Conservation (phyloP, 2,329 filamentous ascomycete genomes). For the Trichoderma lentiforme region DNA sequence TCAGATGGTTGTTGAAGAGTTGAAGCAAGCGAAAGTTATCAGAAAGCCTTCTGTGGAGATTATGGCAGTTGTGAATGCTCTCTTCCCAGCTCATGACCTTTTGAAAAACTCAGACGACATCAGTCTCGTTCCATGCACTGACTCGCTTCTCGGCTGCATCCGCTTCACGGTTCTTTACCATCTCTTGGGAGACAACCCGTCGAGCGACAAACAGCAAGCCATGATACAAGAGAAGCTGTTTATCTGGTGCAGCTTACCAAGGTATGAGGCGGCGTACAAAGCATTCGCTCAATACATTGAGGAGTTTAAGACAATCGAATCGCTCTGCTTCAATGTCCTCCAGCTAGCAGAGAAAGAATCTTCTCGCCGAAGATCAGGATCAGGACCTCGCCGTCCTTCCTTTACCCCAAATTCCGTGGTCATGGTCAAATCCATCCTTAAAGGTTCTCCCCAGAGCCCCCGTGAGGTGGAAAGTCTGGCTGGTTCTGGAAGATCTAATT, state of each 20-base stretch:
- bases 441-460: slow-evolving; percentile 14
- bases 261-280: slow-evolving; percentile 29
- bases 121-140: slow-evolving; percentile 30
- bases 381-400: neutral
- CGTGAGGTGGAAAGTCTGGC: slow-evolving; percentile 17
- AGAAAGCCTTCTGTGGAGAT: slow-evolving; percentile 23
- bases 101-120: slow-evolving; percentile 24
- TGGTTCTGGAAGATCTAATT: neutral
- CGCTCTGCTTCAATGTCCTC: slow-evolving; percentile 28
- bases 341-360: slow-evolving; percentile 20
- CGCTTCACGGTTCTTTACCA: slow-evolving; percentile 36
- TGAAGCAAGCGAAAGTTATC: neutral
- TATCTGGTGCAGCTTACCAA: slow-evolving; percentile 33
- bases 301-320: slow-evolving; percentile 35
- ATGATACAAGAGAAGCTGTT: slow-evolving; percentile 32
- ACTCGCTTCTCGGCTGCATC: slow-evolving; percentile 34
- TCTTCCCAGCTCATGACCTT: slow-evolving; percentile 31
- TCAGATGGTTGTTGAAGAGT: slow-evolving; percentile 5
- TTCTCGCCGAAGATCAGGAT: neutral
- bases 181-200: slow-evolving; percentile 28
- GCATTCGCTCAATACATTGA: slow-evolving; percentile 32
- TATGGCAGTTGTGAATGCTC: slow-evolving; percentile 36
- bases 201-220: slow-evolving; percentile 23
- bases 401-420: neutral
- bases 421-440: slow-evolving; percentile 11